Conservation (phyloP, 2,329 filamentous ascomycete genomes). For the Conoideocrella luteorostrata region DNA sequence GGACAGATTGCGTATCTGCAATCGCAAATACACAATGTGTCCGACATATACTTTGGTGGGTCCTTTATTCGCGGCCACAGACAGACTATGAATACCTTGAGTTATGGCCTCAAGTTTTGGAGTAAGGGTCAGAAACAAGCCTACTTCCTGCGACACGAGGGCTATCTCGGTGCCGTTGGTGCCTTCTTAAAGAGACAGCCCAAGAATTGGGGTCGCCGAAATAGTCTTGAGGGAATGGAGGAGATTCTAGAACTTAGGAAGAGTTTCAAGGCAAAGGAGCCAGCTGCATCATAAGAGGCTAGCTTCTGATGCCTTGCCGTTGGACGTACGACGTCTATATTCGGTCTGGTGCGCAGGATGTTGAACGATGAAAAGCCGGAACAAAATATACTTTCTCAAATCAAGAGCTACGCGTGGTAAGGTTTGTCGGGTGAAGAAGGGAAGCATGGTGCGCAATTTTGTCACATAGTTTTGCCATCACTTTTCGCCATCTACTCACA, state of each 20-base stretch:
- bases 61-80: constrained; percentile 94
- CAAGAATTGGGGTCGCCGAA: constrained; percentile 80
- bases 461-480: no score
- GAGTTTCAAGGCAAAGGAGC: constrained; percentile 11
- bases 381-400: not conserved
- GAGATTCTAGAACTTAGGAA: constrained; percentile 24
- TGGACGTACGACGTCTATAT: not conserved
- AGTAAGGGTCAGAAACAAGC: constrained; percentile 89
- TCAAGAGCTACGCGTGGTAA: no score
- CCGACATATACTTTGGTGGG: constrained; percentile 94
- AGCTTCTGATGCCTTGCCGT: no score
- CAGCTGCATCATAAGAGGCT: not conserved
- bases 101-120: constrained; percentile 97
- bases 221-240: constrained; percentile 58
- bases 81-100: constrained; percentile 96
- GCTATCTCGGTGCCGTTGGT: constrained; percentile 88
- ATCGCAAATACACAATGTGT: constrained; percentile 84
- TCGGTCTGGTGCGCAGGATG: no score
- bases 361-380: not conserved
- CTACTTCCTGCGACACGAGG: constrained; percentile 92
- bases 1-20: constrained; percentile 98
- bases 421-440: no score
- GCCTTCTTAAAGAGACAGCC: constrained; percentile 91
- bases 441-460: no score
- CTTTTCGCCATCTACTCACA: no score